These are phyloP conservation scores for Termitomyces sp. DNA, from an alignment of 768 basidiomycete species.

Conservation along the genomic window DNA sequence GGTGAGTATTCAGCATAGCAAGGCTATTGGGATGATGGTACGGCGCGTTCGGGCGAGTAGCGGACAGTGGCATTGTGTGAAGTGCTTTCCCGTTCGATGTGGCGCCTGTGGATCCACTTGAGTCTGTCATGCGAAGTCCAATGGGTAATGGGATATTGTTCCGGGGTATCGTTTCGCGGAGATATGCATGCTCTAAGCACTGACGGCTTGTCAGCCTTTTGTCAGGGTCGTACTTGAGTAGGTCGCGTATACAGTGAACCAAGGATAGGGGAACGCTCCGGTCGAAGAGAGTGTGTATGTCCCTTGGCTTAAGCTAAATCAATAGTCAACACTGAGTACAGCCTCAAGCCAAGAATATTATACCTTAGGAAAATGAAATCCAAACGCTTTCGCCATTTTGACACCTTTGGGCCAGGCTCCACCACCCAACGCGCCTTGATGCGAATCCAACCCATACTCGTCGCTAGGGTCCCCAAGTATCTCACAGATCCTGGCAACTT, in stretches of 20 bases:
- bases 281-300: slow-evolving; percentile 73
- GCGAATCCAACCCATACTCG: slow-evolving; percentile 73
- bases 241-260: slow-evolving; percentile 86
- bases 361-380: slow-evolving; percentile 89
- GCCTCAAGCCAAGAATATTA: slow-evolving; percentile 17
- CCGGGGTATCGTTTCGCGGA: slow-evolving; percentile 69
- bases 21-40: slow-evolving; percentile 19
- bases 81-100: slow-evolving; percentile 30
- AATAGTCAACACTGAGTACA: slow-evolving; percentile 8
- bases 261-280: slow-evolving; percentile 72
- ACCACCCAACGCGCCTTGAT: slow-evolving; percentile 72
- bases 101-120: slow-evolving; percentile 26
- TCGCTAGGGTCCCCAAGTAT: slow-evolving; percentile 88
- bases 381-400: slow-evolving; percentile 80
- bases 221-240: slow-evolving; percentile 90
- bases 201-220: slow-evolving; percentile 80
- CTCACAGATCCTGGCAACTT: slow-evolving; percentile 86
- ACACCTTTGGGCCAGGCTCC: slow-evolving; percentile 85
- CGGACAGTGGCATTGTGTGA: slow-evolving; percentile 25
- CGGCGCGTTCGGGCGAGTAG: slow-evolving; percentile 27
- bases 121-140: slow-evolving; percentile 37
- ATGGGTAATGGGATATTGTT: slow-evolving; percentile 63
- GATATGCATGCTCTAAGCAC: slow-evolving; percentile 87
- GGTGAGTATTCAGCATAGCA: slow-evolving; percentile 9
- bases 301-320: slow-evolving; percentile 54